phyloP scores from a whole-genome alignment of 164 flowering plant genomes.

The Brasenia schreberi region DNA sequence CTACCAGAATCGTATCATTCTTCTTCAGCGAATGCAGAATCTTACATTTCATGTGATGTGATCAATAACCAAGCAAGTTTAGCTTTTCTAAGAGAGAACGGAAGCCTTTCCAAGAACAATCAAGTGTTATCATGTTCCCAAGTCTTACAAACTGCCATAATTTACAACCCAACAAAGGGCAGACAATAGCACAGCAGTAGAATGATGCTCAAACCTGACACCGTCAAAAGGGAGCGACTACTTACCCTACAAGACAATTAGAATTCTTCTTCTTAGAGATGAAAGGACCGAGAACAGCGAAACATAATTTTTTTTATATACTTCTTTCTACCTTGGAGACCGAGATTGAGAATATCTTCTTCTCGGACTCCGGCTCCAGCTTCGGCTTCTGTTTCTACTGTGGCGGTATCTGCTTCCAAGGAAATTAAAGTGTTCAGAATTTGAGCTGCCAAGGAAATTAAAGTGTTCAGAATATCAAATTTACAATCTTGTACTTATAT shows the following conservation, averaged over 20 bases:
- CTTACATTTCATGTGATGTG: too few relatives aligned
- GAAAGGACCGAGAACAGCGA: not conserved
- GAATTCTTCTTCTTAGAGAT: constrained; percentile 2
- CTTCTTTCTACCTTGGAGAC: constrained; percentile 23
- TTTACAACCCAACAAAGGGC: too few relatives aligned
- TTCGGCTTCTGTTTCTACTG: constrained; percentile 20
- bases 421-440: not conserved
- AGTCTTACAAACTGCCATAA: too few relatives aligned
- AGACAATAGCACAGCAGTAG: too few relatives aligned
- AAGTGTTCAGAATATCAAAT: not conserved
- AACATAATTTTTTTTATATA: not conserved
- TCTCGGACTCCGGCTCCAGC: constrained; percentile 45
- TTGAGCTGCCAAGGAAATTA: constrained; percentile 9
- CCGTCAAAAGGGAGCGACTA: constrained; percentile 21
- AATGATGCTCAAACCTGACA: too few relatives aligned
- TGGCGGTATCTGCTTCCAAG: constrained; percentile 31
- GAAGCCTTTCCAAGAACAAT: too few relatives aligned
- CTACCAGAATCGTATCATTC: too few relatives aligned
- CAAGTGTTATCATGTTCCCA: too few relatives aligned
- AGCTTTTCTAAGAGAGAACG: too few relatives aligned
- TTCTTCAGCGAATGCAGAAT: too few relatives aligned
- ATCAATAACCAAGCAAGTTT: too few relatives aligned
- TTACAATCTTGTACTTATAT: too few relatives aligned
- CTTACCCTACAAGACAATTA: constrained; percentile 25
- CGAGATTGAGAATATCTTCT: constrained; percentile 45